Conservation (phyloP, 2,329 filamentous ascomycete species). For the Westerdykella sp. region DNA sequence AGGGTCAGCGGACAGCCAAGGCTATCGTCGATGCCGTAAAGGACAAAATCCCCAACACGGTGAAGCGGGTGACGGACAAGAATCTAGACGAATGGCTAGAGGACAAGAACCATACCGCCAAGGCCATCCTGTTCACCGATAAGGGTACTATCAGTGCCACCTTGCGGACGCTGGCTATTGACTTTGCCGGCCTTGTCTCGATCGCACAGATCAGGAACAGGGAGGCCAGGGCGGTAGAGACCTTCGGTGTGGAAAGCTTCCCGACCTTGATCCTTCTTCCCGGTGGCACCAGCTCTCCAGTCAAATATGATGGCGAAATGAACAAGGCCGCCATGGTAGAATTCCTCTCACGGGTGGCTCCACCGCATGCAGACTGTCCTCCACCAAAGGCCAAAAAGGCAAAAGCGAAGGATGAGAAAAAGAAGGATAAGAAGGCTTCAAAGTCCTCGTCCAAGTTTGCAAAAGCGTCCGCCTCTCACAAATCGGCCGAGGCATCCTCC, state of each 20-base stretch:
- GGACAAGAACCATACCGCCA: conserved; percentile 62
- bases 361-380: conserved; percentile 72
- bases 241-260: conserved; percentile 70
- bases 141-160: conserved; percentile 84
- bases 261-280: conserved; percentile 77
- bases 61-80: conserved; percentile 73
- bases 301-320: conserved; percentile 74
- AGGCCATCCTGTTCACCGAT: conserved; percentile 87
- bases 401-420: conserved; percentile 33
- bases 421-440: conserved; percentile 36
- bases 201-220: conserved; percentile 81
- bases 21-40: conserved; percentile 80
- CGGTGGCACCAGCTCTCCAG: conserved; percentile 58
- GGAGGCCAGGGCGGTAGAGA: conserved; percentile 63
- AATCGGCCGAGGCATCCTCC: conserved; percentile 44
- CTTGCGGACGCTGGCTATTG: conserved; percentile 78
- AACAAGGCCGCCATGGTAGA: conserved; percentile 76
- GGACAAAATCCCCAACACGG: conserved; percentile 85
- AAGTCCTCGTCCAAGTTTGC: conserved; percentile 46
- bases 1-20: conserved; percentile 75
- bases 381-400: conserved; percentile 44
- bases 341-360: conserved; percentile 73
- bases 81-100: conserved; percentile 69
- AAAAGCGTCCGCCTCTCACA: conserved; percentile 47
- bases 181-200: conserved; percentile 73